Percentiles rank a stretch among this genome's conserved stretches.
Conservation (phyloP, 345 rosid species). For the Leavenworthia alabamica region DNA sequence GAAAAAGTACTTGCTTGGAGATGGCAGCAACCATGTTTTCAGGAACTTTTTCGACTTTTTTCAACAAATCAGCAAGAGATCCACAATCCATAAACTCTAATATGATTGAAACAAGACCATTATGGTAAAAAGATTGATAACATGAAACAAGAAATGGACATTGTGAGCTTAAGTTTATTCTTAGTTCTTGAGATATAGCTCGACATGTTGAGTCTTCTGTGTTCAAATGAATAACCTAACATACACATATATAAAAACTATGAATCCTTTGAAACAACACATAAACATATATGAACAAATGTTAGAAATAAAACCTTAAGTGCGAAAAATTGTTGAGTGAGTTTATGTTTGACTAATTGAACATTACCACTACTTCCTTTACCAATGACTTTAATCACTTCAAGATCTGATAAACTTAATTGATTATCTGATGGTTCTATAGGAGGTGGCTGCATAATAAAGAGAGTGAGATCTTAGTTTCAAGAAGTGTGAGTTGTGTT, state of each 20-base stretch:
- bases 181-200: slow-evolving; percentile 69
- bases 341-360: slow-evolving; percentile 92
- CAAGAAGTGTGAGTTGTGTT: slow-evolving; percentile 2
- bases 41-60: slow-evolving; percentile 57
- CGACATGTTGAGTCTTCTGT: slow-evolving; percentile 56
- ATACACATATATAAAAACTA: neutral
- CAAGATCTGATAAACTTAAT: slow-evolving; percentile 62
- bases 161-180: slow-evolving; percentile 69
- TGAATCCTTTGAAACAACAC: neutral
- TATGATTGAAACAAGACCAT: slow-evolving; percentile 72
- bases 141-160: slow-evolving; percentile 77
- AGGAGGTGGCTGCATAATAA: slow-evolving; percentile 54
- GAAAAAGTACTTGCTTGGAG: slow-evolving; percentile 56
- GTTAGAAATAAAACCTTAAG: slow-evolving; percentile 56
- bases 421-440: slow-evolving; percentile 62
- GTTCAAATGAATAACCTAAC: slow-evolving; percentile 65
- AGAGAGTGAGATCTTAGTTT: slow-evolving; percentile 1
- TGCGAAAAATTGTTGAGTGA: slow-evolving; percentile 85
- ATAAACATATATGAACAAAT: neutral
- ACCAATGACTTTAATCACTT: slow-evolving; percentile 79
- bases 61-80: slow-evolving; percentile 67
- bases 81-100: slow-evolving; percentile 93
- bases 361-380: slow-evolving; percentile 90
- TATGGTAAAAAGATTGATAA: slow-evolving; percentile 73
- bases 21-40: slow-evolving; percentile 70